These are phyloP conservation scores for Microcera coccophila DNA, from an alignment of 2,329 filamentous ascomycete genomes.

Conservation along the genomic window DNA sequence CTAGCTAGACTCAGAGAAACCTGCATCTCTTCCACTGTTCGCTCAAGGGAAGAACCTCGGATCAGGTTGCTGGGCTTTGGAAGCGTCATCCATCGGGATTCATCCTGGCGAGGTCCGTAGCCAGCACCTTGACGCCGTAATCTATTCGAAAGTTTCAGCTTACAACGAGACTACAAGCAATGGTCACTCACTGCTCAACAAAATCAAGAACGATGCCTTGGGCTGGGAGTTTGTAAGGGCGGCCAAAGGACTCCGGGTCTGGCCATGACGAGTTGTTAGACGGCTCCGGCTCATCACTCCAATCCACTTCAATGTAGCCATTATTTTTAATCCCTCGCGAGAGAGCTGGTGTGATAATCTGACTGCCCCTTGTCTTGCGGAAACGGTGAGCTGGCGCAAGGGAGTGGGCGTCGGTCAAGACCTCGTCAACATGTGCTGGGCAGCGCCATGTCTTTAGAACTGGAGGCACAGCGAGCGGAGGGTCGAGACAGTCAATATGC, in stretches of 20 bases:
- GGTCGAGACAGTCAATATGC: constrained; percentile 90
- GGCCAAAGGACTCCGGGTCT: constrained; percentile 59
- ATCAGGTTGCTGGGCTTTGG: constrained; percentile 23
- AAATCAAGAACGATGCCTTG: constrained; percentile 68
- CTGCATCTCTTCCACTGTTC: constrained; percentile 60
- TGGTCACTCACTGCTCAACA: constrained; percentile 54
- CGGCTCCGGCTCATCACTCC: constrained; percentile 54
- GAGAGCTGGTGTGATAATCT: constrained; percentile 50
- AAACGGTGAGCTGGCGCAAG: constrained; percentile 59
- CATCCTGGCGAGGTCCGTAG: constrained; percentile 31
- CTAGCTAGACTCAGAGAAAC: constrained; percentile 61
- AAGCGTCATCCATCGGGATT: constrained; percentile 26
- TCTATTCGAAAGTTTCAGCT: too few relatives aligned
- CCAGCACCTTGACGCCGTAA: constrained; percentile 38
- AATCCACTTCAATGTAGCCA: constrained; percentile 66
- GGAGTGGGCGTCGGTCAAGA: constrained; percentile 58
- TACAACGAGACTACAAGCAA: too few relatives aligned
- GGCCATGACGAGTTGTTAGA: constrained; percentile 55
- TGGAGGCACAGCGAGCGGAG: constrained; percentile 76
- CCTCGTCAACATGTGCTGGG: constrained; percentile 77
- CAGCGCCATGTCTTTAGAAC: constrained; percentile 79
- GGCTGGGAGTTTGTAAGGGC: constrained; percentile 60
- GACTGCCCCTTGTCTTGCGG: constrained; percentile 55
- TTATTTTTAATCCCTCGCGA: constrained; percentile 66
- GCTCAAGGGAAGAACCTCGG: constrained; percentile 37